Base-by-base conservation (phyloP, 345 rosid species). In the Citrus sp. region DNA sequence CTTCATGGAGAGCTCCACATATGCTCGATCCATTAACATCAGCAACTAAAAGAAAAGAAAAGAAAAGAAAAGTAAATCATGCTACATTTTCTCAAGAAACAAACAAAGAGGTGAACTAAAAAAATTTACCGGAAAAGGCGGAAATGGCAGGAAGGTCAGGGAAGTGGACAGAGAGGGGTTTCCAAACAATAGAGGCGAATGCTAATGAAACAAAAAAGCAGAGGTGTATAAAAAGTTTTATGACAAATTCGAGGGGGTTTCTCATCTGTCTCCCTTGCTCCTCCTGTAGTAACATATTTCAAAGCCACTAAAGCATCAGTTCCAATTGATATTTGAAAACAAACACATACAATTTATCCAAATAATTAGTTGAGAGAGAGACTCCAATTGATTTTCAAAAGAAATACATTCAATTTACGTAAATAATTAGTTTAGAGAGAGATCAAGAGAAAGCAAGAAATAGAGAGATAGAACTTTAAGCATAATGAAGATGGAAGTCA, bases 121-220 rank as follows among this genome's bases (percentile, higher is more conserved):
- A 42, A 42, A 9, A 2, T 42, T 42, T 42, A 42, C 49, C 14
- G 14, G 49, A 42, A 42, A 42, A 9, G 13, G 49, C 92, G 80
- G 73, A 91, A 85, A 87, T 90, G 73, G 94, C 95, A 40, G 98
- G 95, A 80, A 90, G 89, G 86, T 87, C 91, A 22, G 89, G 71
- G 78, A 88, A 93, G 78, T 88, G 81, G 67, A 82, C 58, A 61
- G 86, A 85, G 76, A 80, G 85, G 63, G 94, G 88, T 77, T 84
- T 82, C 75, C 88, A 83, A 38, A 89, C 79, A 54, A 93, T 88
- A 32, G 88, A 73, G 27, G 93, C 86, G 10, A 83, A 81, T 2
- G 86, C 60, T 14, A 77, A 35, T 21, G 34, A 82, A 18, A 87
- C n/a, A 0, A 81, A 77, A 30, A 21, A 80, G 80, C 76, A 77